These are phyloP conservation scores for Carallia pectinifolia DNA, from an alignment of 345 rosid genomes.

Conservation along the genomic window DNA sequence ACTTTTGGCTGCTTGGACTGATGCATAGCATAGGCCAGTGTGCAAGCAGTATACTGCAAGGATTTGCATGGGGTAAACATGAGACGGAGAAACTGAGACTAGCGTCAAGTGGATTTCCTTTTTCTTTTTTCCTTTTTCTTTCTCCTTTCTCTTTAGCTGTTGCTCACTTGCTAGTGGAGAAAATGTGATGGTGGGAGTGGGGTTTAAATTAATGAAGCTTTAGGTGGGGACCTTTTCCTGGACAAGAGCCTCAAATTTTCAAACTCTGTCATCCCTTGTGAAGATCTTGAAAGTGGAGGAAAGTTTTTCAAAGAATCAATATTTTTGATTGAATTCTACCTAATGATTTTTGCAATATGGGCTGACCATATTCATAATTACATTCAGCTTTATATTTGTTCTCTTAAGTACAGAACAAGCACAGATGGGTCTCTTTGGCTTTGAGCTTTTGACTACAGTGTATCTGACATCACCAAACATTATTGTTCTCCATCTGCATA, in stretches of 20 bases:
- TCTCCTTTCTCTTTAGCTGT: background rate
- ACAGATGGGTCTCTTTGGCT: slow-evolving; percentile 20
- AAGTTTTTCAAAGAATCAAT: slow-evolving; percentile 25
- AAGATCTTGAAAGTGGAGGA: slow-evolving; percentile 33
- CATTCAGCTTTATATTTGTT: slow-evolving; percentile 41
- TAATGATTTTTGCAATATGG: slow-evolving; percentile 42
- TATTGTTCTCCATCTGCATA: slow-evolving; percentile 23
- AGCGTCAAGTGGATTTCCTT: slow-evolving; percentile 5
- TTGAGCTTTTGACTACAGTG: slow-evolving; percentile 49
- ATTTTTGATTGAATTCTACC: slow-evolving; percentile 32
- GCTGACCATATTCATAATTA: slow-evolving; percentile 31
- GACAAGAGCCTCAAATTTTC: slow-evolving; percentile 31
- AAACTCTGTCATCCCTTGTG: slow-evolving; percentile 20
- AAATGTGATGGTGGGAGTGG: slow-evolving; percentile 4
- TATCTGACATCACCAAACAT: slow-evolving; percentile 19
- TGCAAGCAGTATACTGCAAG: background rate
- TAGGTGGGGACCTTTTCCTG: slow-evolving; percentile 22
- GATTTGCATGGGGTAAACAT: slow-evolving; percentile 20
- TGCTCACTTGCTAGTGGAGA: slow-evolving; percentile 3
- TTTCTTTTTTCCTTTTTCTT: background rate
- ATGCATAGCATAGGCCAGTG: slow-evolving; percentile 38
- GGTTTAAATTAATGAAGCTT: slow-evolving; percentile 16
- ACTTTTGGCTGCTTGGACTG: slow-evolving; percentile 83
- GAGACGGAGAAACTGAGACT: slow-evolving; percentile 13
- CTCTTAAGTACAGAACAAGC: slow-evolving; percentile 40